Conservation (phyloP, 768 basidiomycete species). For the Boletus huronensis region DNA sequence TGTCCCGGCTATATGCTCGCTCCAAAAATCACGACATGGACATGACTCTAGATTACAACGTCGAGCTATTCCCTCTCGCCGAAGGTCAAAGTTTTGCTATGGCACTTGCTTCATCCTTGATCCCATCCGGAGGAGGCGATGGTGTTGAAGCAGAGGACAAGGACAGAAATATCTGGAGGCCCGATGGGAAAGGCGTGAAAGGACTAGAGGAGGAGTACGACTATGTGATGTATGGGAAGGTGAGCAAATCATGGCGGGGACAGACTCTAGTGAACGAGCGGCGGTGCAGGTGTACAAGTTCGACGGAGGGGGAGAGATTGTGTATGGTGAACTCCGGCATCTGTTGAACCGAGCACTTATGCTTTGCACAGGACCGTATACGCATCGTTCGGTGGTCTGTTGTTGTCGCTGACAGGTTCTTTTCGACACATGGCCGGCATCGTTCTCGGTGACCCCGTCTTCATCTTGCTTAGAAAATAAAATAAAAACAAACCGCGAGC, state of each 20-base stretch:
- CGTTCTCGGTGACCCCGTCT: slow-evolving; percentile 91
- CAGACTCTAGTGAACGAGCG: slow-evolving; percentile 7
- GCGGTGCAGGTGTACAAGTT: slow-evolving; percentile 85
- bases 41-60: slow-evolving; percentile 90
- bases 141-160: slow-evolving; percentile 60
- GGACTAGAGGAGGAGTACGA: slow-evolving; percentile 95
- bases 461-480: slow-evolving; percentile 79
- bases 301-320: slow-evolving; percentile 81
- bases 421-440: slow-evolving; percentile 90
- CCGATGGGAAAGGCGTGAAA: slow-evolving; percentile 74
- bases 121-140: slow-evolving; percentile 51
- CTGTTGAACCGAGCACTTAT: slow-evolving; percentile 1
- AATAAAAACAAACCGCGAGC: slow-evolving; percentile 5
- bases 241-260: slow-evolving; percentile 27
- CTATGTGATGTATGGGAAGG: slow-evolving; percentile 99
- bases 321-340: slow-evolving; percentile 44
- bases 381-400: slow-evolving; percentile 91
- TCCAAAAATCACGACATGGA: slow-evolving; percentile 93
- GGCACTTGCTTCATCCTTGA: slow-evolving; percentile 79
- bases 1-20: slow-evolving; percentile 85
- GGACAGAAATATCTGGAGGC: slow-evolving; percentile 79
- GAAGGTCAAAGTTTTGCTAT: slow-evolving; percentile 73
- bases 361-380: slow-evolving; percentile 73
- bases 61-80: slow-evolving; percentile 80
- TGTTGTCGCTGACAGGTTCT: slow-evolving; percentile 91